Evolutionary conservation across 1,284 basidiomycete genomes (phyloP), one percentile per base, ranked within the genome.

Genomic region (Tremellales sp.): DNA sequence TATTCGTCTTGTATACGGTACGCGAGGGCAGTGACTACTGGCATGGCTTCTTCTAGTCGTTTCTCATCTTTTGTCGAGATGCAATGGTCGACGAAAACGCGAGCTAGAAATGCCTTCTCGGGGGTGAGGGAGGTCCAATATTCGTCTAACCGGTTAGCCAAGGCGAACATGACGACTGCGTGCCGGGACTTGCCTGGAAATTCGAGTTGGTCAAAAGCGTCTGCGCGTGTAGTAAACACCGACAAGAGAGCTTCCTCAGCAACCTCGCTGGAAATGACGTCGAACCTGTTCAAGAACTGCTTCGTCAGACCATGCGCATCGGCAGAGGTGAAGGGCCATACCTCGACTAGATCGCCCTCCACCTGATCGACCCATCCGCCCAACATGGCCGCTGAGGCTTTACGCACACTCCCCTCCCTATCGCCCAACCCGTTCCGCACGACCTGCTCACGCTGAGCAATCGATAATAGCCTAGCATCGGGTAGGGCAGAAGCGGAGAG

Each of bases 21-120:
- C 0, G 91, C 92, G 43, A 97, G 82, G 0, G 85, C 83, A 0
- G 90, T 97, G 19, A 96, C 87, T 33, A 92, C 87, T 0, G 94
- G 94, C 10, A 97, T 78, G 10, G 82, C 80, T 3, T 79, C 74
- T 61, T 96, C 91, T 1, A 94, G 75, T 17, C 82, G 80, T 1
- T 77, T 74, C 43, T 87, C 84, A 45, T 86, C 81, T 59, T 85
- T 82, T 42, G 70, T 79, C 3, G 77, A 72, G 26, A 84, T 72
- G 57, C 87, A 91, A 66, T 91, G 83, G 42, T 91, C 85, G 25
- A 89, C 82, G 64, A 89, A 94, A 4, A 88, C 83, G 17, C 91
- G 85, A 0, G 84, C 86, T 1, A 97, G 79, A 60, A 96, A 85
- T 0, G 87, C 84, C 43, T 83, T 86, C 66, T 89, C 88, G 0